Evolutionary conservation across 2,329 filamentous ascomycete species (phyloP).

Genomic region (Epichloe amarillans): DNA sequence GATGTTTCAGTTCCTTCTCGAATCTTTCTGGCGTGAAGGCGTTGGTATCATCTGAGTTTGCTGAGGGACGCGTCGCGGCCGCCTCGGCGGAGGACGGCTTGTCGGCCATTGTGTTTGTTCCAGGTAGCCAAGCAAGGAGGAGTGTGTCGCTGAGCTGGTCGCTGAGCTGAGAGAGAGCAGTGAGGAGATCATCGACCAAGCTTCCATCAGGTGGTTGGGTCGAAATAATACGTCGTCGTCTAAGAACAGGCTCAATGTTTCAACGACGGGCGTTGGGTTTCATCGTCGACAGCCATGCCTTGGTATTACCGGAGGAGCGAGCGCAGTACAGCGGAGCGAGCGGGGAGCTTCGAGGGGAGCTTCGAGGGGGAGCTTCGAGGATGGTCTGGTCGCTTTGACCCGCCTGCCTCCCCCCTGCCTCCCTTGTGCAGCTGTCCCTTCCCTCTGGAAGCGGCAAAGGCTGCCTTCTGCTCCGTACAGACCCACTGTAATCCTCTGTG

Average conservation of each 20-base stretch:
- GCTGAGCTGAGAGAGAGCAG: neutral
- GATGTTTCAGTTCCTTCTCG: constrained; percentile 37
- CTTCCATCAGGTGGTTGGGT: neutral
- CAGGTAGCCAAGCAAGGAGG: no score
- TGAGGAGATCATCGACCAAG: neutral
- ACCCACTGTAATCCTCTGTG: no score
- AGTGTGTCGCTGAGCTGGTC: neutral
- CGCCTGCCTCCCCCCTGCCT: neutral
- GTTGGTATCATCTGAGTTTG: constrained; percentile 8
- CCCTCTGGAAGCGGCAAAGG: no score
- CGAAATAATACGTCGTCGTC: neutral
- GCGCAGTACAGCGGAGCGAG: neutral
- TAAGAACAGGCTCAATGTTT: neutral
- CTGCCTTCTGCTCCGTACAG: no score
- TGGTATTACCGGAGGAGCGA: neutral
- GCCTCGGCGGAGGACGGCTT: neutral
- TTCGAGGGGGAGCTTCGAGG: neutral
- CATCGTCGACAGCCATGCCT: neutral
- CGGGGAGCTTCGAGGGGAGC: neutral
- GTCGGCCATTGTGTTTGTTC: neutral
- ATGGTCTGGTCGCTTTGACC: neutral
- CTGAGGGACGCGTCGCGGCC: neutral
- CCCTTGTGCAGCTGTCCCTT: no score
- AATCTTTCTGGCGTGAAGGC: constrained; percentile 37
- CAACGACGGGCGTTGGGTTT: neutral